These are phyloP conservation scores for Scopulariopsis brevicaulis DNA, from an alignment of 2,329 filamentous ascomycete genomes.

Conservation along the genomic window DNA sequence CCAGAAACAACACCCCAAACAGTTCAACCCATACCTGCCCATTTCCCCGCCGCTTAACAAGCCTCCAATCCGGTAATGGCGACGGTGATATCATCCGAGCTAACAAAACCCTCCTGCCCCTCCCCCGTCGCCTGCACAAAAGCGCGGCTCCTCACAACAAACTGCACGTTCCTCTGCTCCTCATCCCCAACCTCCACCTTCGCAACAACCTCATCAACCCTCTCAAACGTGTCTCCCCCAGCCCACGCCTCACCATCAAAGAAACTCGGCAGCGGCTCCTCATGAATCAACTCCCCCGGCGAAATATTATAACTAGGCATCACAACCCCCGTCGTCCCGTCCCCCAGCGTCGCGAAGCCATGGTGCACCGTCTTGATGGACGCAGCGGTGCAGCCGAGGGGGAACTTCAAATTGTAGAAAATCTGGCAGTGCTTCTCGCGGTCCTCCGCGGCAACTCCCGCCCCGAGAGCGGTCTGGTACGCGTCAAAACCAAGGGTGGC, in stretches of 20 bases:
- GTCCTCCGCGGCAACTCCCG: not conserved
- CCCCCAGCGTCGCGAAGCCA: constrained; percentile 1
- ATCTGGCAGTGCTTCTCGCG: constrained; percentile 5
- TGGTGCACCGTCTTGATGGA: constrained; percentile 1
- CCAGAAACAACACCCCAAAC: not conserved
- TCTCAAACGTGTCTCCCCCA: not conserved
- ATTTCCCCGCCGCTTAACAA: not conserved
- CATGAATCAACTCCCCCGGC: not conserved
- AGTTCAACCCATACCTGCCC: not conserved
- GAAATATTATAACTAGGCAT: not conserved
- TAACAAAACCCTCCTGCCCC: not conserved
- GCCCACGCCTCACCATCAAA: not conserved
- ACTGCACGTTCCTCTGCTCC: constrained; percentile 1
- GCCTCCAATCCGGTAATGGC: not conserved
- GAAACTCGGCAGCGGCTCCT: not conserved
- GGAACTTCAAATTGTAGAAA: constrained; percentile 1
- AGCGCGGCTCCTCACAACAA: constrained; percentile 1
- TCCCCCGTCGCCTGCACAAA: not conserved
- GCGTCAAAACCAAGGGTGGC: constrained; percentile 2
- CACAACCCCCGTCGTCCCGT: not conserved
- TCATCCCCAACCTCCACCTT: not conserved
- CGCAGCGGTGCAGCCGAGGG: constrained; percentile 3
- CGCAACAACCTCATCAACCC: not conserved
- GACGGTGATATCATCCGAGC: constrained; percentile 2
- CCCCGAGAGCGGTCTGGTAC: constrained; percentile 3